A percentile compares a stretch with the other conserved stretches of the same genome.
Evolutionary conservation across 352 stramenopile genomes (phyloP).

Genomic region (Thraustochytrium sp.): DNA sequence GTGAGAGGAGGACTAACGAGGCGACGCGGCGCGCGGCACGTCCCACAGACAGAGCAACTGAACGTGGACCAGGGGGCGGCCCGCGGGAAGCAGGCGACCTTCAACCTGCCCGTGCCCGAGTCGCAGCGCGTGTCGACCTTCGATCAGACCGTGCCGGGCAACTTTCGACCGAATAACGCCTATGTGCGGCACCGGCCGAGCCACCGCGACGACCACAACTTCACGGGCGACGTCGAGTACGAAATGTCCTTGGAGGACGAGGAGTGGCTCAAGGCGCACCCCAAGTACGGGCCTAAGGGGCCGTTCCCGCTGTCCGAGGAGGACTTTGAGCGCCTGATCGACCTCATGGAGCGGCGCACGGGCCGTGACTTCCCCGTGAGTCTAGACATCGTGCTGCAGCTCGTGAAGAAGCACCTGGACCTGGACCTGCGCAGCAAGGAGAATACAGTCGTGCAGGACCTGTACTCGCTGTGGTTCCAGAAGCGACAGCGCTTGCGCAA

Average conservation of each 20-base stretch:
- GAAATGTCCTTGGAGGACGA: conserved; percentile 49
- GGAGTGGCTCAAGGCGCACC: conserved; percentile 43
- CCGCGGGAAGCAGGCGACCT: neutral
- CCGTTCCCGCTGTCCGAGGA: conserved; percentile 30
- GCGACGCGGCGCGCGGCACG: neutral
- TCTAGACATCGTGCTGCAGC: neutral
- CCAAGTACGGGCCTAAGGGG: conserved; percentile 41
- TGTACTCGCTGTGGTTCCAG: conserved; percentile 91
- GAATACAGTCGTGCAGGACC: conserved; percentile 54
- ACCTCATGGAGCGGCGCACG: conserved; percentile 45
- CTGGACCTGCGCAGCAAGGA: conserved; percentile 13
- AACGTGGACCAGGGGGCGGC: neutral
- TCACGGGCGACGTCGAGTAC: conserved; percentile 43
- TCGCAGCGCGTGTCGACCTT: neutral
- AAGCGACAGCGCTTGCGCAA: conserved; percentile 84
- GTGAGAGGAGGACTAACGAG: too few species aligned
- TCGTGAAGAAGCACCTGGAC: neutral
- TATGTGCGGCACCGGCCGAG: conserved; percentile 8
- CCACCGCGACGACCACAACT: conserved; percentile 10
- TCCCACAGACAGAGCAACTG: conserved; percentile 23
- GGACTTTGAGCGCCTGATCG: conserved; percentile 48
- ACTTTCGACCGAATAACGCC: neutral
- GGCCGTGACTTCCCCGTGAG: conserved; percentile 9
- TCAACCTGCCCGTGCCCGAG: conserved; percentile 26
- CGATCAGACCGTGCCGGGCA: neutral